Conservation (phyloP, 2,329 filamentous ascomycete species). For the Pseudogymnoascus sp. region DNA sequence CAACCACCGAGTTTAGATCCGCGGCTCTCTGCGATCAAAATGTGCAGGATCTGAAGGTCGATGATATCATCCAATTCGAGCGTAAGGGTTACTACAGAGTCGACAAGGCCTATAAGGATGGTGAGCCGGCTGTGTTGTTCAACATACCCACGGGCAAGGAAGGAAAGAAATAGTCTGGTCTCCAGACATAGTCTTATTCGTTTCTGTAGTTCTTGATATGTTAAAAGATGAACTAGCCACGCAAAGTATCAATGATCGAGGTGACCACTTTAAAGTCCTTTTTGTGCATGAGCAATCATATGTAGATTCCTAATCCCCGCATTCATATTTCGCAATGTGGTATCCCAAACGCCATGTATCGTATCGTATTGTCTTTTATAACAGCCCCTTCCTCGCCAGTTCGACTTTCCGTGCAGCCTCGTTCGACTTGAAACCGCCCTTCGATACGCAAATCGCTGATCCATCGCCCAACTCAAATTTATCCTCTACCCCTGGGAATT, state of each 20-base stretch:
- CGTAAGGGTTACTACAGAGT: constrained; percentile 86
- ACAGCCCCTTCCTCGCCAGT: constrained; percentile 67
- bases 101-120: constrained; percentile 54
- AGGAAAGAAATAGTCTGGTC: constrained; percentile 3
- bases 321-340: not conserved
- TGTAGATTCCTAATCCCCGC: not conserved
- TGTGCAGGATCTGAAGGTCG: constrained; percentile 67
- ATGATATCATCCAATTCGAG: constrained; percentile 93
- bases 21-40: constrained; percentile 75
- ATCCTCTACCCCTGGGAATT: constrained; percentile 67
- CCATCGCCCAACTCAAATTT: constrained; percentile 70
- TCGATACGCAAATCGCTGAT: constrained; percentile 63
- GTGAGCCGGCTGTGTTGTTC: constrained; percentile 55
- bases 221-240: not conserved
- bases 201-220: not conserved
- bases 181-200: not conserved
- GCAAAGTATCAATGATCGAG: not conserved
- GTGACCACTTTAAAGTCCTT: not conserved
- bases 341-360: constrained; percentile 6
- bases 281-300: not conserved
- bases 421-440: constrained; percentile 63
- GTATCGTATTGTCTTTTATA: constrained; percentile 36
- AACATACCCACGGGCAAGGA: constrained; percentile 60
- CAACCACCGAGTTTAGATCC: constrained; percentile 66
- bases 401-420: constrained; percentile 71